phyloP scores from a whole-genome alignment of 176 grass and related monocot genomes.

The Hsuehochloa calcarea region DNA sequence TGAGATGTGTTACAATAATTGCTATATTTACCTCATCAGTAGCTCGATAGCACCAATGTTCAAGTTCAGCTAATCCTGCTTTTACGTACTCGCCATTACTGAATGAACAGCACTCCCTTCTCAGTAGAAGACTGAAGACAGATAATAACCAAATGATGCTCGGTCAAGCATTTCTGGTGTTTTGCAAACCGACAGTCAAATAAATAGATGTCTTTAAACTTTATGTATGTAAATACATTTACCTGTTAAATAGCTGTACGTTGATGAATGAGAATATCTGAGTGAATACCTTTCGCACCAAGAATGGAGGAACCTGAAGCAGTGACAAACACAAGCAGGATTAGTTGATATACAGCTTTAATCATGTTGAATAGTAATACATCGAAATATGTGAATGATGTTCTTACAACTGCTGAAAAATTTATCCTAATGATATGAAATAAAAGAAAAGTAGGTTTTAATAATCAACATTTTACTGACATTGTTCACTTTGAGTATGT shows the following conservation, averaged over 20 bases:
- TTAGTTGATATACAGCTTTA: not conserved
- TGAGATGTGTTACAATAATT: constrained; percentile 19
- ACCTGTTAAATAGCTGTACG: constrained; percentile 98
- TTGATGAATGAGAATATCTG: constrained; percentile 99
- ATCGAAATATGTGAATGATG: constrained; percentile 5
- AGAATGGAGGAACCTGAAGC: constrained; percentile 93
- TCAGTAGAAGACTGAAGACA: constrained; percentile 75
- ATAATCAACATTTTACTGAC: constrained; percentile 52
- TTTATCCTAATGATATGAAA: not conserved
- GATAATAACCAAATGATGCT: constrained; percentile 25
- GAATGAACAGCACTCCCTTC: constrained; percentile 99
- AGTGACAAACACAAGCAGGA: not conserved
- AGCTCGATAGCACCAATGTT: constrained; percentile 92
- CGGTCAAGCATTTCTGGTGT: constrained; percentile 15
- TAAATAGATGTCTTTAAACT: constrained; percentile 12
- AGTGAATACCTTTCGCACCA: constrained; percentile 95
- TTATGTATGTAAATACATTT: constrained; percentile 14
- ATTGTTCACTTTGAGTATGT: constrained; percentile 82
- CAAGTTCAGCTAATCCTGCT: constrained; percentile 96
- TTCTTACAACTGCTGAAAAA: constrained; percentile 7
- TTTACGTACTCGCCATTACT: constrained; percentile 98
- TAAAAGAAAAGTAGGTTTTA: constrained; percentile 11
- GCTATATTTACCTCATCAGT: constrained; percentile 83
- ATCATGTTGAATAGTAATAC: constrained; percentile 2
- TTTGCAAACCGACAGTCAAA: constrained; percentile 4